phyloP scores from a whole-genome alignment of 371 early-diverging fungal genomes.

The Mortierella sp. region DNA sequence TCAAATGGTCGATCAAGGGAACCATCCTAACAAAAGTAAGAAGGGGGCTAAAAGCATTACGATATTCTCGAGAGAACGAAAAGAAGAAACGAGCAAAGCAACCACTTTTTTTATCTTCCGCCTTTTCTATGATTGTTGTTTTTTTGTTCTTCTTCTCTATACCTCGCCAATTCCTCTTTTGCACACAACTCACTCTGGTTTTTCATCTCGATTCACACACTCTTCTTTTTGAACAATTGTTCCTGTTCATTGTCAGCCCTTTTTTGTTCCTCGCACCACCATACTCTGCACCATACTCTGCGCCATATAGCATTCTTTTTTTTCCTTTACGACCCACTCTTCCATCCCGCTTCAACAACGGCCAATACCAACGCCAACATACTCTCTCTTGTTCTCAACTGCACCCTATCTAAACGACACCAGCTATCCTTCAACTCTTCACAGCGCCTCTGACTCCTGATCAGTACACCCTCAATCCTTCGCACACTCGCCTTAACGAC shows the following conservation, averaged over 20 bases:
- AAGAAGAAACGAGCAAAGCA: too few relatives aligned
- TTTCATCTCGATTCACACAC: not conserved
- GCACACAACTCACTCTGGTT: not conserved
- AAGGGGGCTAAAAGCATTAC: not conserved
- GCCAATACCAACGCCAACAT: not conserved
- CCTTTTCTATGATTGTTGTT: not conserved
- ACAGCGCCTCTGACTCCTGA: not conserved
- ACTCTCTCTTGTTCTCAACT: not conserved
- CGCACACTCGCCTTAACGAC: not conserved
- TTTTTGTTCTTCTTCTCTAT: not conserved
- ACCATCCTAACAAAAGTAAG: not conserved
- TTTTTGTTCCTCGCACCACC: not conserved
- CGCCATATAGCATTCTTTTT: not conserved
- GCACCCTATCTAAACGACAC: not conserved
- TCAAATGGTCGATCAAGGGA: not conserved
- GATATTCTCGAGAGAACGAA: not conserved
- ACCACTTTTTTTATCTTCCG: not conserved
- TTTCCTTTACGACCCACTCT: not conserved
- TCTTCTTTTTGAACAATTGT: not conserved
- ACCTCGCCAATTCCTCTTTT: not conserved
- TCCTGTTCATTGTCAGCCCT: not conserved
- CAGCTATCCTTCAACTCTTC: not conserved
- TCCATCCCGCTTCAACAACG: not conserved
- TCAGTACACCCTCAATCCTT: not conserved
- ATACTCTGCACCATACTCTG: too few relatives aligned